Base-by-base conservation (phyloP, 2,329 filamentous ascomycete genomes). In the Fusarium equiseti region DNA sequence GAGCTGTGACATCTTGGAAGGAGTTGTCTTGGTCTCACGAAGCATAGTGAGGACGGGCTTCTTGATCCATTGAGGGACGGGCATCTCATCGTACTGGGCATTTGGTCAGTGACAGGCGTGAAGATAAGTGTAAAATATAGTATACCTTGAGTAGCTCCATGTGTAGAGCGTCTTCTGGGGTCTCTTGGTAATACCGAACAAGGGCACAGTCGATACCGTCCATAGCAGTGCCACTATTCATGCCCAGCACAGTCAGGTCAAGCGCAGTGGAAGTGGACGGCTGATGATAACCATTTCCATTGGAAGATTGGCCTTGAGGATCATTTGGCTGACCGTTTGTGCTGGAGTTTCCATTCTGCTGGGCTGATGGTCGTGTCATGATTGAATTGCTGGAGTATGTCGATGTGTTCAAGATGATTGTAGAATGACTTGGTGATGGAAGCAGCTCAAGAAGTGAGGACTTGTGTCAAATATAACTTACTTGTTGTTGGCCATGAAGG, bases 171-270 rank as follows among this genome's bases (percentile, higher is more conserved):
- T 82, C 79, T 16, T 83, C 78, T 3, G 86, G 86, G 11, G 81
- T 81, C 27, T 83, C 82, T 74, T 89, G 87, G 55, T 79, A 79
- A 74, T 88, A 89, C 65, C 79, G 84, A 73, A 87, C 87, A 18
- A 89, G 80, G 6, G 85, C 86, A 72, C 86, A 88, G 73, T 88
- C 85, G 45, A 89, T 87, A 32, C 84, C 83, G 70, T 87, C 86
- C 85, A 88, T 85, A 2, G 82, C 83, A 11, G 84, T 86, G 29
- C 84, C 84, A 50, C 81, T 58, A 79, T 83, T 73, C 48, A 88
- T 76, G 2, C 87, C 87, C 26, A 89, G 79, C 12, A 88, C 85
- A 5, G 80, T 86, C 24, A 88, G 71, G 68, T 87, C 82, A 59
- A 88, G 76, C 27, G 56, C 22, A 9, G 9, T 13, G 8, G 35